Evolutionary conservation across 306 rosid genomes (phyloP), one percentile per base, ranked within the genome.

Genomic region (Acacia confusa): DNA sequence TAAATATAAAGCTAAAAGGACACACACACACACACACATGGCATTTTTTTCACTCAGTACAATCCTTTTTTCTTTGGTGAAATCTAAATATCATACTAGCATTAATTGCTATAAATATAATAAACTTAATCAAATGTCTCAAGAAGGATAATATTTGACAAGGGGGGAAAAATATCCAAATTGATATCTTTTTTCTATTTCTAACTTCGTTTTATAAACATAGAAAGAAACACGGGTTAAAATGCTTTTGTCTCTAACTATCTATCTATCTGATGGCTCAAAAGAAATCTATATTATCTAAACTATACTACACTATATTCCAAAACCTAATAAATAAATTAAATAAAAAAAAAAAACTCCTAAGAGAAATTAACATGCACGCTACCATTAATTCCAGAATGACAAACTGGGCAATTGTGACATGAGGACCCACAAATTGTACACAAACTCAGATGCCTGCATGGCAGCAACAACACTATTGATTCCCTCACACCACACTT

Each of bases 371-470:
- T 92, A 58, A 95, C 98, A 88, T 88, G 95, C 11, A 95, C 94
- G 38, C 92, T 89, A 12, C 92, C 92, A 85, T 80, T 91, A 28
- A 89, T 87, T 52, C 74, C 79, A 66, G 90, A 87, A 14, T 78
- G 73, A 76, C 98, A 95, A 1, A 89, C 85, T 0, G 97, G 98
- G 78, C 98, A 95, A 76, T 63, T 70, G 41, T 65, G 86, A 0
- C 82, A 36, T 10, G 74, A 53, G 90, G 98, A 90, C 86, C 94
- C 98, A 75, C 98, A 94, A 48, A 63, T 52, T 10, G 92, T 79
- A 60, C 97, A 95, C 2, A 92, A 53, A 83, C 98, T 92, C 24
- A 95, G 83, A 88, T 92, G 98, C 86, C 98, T 87, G 78, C 98
- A 95, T 24, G 97, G 97, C 72, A 95, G 80, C 79, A 91, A 48